Conservation (phyloP, 768 basidiomycete genomes). For the Macrolepiota fuliginosa region DNA sequence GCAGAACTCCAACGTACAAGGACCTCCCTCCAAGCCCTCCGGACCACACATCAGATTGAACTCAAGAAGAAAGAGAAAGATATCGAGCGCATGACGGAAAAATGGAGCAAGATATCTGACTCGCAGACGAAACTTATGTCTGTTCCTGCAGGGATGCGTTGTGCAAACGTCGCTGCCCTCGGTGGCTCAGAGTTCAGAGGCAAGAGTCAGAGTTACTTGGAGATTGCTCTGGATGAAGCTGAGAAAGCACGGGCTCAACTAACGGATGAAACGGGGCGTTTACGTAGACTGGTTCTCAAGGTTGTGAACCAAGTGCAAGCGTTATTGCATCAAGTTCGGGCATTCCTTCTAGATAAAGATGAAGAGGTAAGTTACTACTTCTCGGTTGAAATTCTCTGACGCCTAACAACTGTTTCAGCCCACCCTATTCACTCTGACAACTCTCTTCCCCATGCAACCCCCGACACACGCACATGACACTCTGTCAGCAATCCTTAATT, state of each 20-base stretch:
- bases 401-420: slow-evolving; percentile 32
- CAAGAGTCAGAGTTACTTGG: slow-evolving; percentile 54
- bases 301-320: slow-evolving; percentile 66
- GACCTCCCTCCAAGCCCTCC: slow-evolving; percentile 62
- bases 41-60: slow-evolving; percentile 67
- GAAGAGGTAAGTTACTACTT: slow-evolving; percentile 43
- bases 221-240: slow-evolving; percentile 70
- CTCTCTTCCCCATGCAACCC: slow-evolving; percentile 55
- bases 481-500: slow-evolving; percentile 40
- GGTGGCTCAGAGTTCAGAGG: slow-evolving; percentile 44
- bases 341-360: slow-evolving; percentile 33
- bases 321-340: slow-evolving; percentile 46
- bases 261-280: slow-evolving; percentile 58
- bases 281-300: slow-evolving; percentile 59
- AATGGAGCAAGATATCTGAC: slow-evolving; percentile 72
- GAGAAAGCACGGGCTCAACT: slow-evolving; percentile 64
- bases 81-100: slow-evolving; percentile 68
- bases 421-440: slow-evolving; percentile 38
- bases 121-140: slow-evolving; percentile 57
- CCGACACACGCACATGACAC: slow-evolving; percentile 47
- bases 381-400: slow-evolving; percentile 4
- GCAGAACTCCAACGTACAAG: slow-evolving; percentile 73
- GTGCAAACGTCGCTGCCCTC: slow-evolving; percentile 48
- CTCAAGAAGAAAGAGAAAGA: slow-evolving; percentile 83
- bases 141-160: slow-evolving; percentile 49